Evolutionary conservation across 2,329 filamentous ascomycete genomes (phyloP), one percentile per base, ranked within the genome.

Genomic region (Blastomyces parvus): DNA sequence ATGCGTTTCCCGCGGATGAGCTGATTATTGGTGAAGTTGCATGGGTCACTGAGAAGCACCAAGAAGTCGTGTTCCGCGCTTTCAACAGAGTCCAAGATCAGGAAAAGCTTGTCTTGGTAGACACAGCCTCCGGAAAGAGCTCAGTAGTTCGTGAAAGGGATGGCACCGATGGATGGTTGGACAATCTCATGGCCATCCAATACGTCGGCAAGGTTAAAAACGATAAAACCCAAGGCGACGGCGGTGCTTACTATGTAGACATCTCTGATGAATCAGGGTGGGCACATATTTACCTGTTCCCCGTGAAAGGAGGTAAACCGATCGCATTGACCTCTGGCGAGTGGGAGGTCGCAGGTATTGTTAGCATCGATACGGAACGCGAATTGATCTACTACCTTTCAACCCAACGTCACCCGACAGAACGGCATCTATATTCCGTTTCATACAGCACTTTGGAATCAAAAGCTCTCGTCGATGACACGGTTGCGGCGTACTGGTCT

Each of bases 71-170:
- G 46, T 86, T 87, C 73, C 82, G 86, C 14, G 83, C 84, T 0
- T 89, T 84, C 75, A 88, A 89, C 72, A 83, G 87, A 4, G 85
- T 88, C 0, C 87, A 89, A 69, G 85, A 88, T 66, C 74, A 79
- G 1, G 85, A 87, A 64, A 86, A 85, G 65, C 77, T 87, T 17
- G 81, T 89, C 1, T 73, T 84, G 0, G 83, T 89, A 2, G 79
- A 87, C 65, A 79, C 82, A 1, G 74, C 77, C 1, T 76, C 78
- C 2, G 73, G 77, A 1, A 73, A 76, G 0, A 81, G 81, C 11
- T 78, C 71, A 8, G 71, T 81, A 0, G 77, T 83, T 17, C 83
- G 84, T 8, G 79, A 86, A 70, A 80, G 84, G 3, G 81, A 87
- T 59, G 86, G 83, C 0, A 77, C 74, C 6, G 79, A 81, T 64